phyloP scores from a whole-genome alignment of 495 filamentous ascomycete genomes.

The Penicillium canariense region DNA sequence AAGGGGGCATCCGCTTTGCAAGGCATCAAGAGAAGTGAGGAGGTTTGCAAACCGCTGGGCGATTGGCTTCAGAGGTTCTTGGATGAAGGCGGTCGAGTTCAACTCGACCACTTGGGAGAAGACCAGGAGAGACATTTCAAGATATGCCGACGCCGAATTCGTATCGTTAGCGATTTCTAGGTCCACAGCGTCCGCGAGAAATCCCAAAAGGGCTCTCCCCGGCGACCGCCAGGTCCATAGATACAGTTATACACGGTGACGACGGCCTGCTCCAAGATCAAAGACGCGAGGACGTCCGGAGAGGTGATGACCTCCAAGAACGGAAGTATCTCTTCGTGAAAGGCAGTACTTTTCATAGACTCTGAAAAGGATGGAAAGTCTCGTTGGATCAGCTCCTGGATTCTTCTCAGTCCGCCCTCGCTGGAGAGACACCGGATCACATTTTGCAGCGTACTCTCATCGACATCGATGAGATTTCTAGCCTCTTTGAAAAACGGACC shows the following conservation, averaged over 20 bases:
- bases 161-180: too few relatives aligned
- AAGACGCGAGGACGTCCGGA: conserved; percentile 49
- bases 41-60: conserved; percentile 12
- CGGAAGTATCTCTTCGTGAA: conserved; percentile 42
- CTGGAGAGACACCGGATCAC: conserved; percentile 28
- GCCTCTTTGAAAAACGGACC: conserved; percentile 20
- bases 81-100: conserved; percentile 32
- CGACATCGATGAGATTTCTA: conserved; percentile 22
- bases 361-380: conserved; percentile 19
- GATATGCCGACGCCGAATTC: too few relatives aligned
- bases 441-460: conserved; percentile 25
- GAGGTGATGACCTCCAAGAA: conserved; percentile 54
- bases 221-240: conserved; percentile 46
- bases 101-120: conserved; percentile 30
- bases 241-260: conserved; percentile 58
- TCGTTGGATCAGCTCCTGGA: conserved; percentile 27
- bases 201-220: background rate
- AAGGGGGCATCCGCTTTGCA: background rate
- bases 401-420: conserved; percentile 27
- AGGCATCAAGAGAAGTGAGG: conserved; percentile 14
- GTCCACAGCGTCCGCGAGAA: background rate
- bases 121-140: conserved; percentile 17
- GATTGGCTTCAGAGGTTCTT: conserved; percentile 20
- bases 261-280: conserved; percentile 53
- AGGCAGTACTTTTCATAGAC: conserved; percentile 24